Conservation (phyloP, 805 yeast genomes). For the Myxozyma sirexii region DNA sequence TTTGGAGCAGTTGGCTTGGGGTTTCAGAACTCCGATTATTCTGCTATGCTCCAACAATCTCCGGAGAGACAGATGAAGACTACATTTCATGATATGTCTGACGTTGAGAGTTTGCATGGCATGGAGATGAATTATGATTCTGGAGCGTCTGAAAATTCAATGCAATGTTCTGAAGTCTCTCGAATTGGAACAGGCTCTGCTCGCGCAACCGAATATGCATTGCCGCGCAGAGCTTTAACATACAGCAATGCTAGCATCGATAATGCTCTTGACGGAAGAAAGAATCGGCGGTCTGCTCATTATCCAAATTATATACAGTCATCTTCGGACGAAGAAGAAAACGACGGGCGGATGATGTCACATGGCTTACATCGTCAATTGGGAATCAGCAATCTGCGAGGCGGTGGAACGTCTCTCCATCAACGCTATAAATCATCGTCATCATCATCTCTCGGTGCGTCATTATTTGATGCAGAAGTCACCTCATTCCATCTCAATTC, state of each 20-base stretch:
- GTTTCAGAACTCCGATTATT: neutral
- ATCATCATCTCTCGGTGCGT: constrained; percentile 6
- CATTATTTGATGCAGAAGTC: neutral
- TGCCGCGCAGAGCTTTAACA: too few relatives aligned
- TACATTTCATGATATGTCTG: neutral
- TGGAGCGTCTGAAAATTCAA: too few relatives aligned
- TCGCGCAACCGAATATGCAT: neutral
- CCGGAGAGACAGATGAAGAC: constrained; percentile 9
- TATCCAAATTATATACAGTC: too few relatives aligned
- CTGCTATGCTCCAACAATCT: constrained; percentile 5
- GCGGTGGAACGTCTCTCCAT: neutral
- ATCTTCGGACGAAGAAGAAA: too few relatives aligned
- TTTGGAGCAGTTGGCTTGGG: constrained; percentile 5
- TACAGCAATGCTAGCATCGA: too few relatives aligned
- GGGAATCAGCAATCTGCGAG: neutral
- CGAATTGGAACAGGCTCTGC: too few relatives aligned
- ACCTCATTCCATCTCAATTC: neutral
- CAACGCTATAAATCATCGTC: neutral
- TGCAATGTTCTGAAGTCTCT: too few relatives aligned
- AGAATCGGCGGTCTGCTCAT: too few relatives aligned
- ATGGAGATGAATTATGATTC: neutral
- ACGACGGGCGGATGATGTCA: neutral
- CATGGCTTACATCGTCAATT: constrained; percentile 11
- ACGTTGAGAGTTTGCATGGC: constrained; percentile 14
- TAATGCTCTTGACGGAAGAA: too few relatives aligned